Conservation (phyloP, 306 rosid species). For the Fragaria iinumae region DNA sequence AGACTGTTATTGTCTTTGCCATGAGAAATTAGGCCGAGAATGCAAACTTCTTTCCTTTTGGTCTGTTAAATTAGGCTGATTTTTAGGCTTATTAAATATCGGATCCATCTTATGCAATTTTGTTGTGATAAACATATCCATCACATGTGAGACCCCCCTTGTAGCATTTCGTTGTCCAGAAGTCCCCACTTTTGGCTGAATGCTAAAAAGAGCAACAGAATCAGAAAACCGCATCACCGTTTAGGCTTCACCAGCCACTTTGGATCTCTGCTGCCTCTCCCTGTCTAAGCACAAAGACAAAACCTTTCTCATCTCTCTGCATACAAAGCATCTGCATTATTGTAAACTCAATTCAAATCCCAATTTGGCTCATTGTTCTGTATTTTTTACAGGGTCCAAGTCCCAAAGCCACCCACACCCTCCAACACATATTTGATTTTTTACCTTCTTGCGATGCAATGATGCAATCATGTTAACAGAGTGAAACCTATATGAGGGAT, state of each 20-base stretch:
- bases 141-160: not conserved
- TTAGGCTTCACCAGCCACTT: not conserved
- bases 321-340: not conserved
- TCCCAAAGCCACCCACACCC: conserved; percentile 8
- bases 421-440: not conserved
- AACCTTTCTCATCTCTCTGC: not conserved
- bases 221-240: not conserved
- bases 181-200: not conserved
- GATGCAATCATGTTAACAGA: not conserved
- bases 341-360: not conserved
- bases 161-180: not conserved
- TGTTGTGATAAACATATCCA: not conserved
- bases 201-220: not conserved
- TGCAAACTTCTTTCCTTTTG: not conserved
- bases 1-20: not conserved
- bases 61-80: not conserved
- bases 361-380: not conserved
- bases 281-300: not conserved
- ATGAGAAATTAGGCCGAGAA: not conserved
- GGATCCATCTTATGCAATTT: not conserved
- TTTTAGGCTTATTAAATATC: not conserved
- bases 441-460: not conserved
- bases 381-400: not conserved
- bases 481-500: not conserved
- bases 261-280: not conserved